These are phyloP conservation scores for Lachancea sp. DNA, from an alignment of 805 yeast species.

Conservation along the genomic window DNA sequence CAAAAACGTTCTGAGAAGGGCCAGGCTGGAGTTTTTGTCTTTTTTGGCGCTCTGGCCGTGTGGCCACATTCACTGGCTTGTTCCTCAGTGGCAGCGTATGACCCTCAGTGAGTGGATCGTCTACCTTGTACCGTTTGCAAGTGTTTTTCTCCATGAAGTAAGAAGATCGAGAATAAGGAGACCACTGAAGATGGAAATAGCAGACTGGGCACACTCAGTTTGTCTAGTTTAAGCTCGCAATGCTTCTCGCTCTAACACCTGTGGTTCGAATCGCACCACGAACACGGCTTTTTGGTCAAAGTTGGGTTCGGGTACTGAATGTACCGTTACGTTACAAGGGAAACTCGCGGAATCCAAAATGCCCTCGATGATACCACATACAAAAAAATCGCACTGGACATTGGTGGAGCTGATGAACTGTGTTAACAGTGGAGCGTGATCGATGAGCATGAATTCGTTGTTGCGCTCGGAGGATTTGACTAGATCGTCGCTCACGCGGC, in stretches of 20 bases:
- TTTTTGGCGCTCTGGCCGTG: background rate
- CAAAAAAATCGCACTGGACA: constrained; percentile 73
- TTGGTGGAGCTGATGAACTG: constrained; percentile 68
- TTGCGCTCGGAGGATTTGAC: constrained; percentile 67
- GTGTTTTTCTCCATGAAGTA: too few species aligned
- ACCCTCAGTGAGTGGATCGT: background rate
- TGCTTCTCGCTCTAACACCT: constrained; percentile 50
- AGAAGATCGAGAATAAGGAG: too few species aligned
- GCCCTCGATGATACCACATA: constrained; percentile 85
- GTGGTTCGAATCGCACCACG: constrained; percentile 61
- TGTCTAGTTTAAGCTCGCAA: constrained; percentile 30
- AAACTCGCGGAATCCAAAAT: constrained; percentile 66
- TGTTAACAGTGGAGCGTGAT: constrained; percentile 61
- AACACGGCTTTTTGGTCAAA: constrained; percentile 64
- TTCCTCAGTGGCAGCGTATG: background rate
- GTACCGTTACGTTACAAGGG: constrained; percentile 72
- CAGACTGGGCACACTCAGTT: too few species aligned
- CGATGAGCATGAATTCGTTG: constrained; percentile 73
- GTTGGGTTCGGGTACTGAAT: constrained; percentile 55
- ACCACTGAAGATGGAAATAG: too few species aligned
- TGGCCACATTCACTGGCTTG: constrained; percentile 1
- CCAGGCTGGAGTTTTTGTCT: background rate
- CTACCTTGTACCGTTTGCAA: constrained; percentile 5
- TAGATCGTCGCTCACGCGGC: constrained; percentile 66
- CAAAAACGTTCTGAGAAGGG: background rate